Percentiles rank a stretch among this genome's conserved stretches.
Conservation (phyloP, 352 stramenopile genomes). For the Phytopythium oedochilum region DNA sequence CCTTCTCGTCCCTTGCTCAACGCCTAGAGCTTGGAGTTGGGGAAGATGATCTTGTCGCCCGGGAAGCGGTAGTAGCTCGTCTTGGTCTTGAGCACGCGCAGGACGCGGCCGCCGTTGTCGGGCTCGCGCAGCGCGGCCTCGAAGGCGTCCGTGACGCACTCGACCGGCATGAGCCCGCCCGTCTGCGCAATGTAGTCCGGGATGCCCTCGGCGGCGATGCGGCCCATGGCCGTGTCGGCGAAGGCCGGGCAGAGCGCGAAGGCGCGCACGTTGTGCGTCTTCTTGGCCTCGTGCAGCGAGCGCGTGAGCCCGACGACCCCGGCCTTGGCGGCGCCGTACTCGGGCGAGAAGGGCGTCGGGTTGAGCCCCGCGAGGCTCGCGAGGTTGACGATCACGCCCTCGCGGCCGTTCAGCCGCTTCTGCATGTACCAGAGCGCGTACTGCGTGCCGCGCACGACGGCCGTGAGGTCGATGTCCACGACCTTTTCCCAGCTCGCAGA, state of each 20-base stretch:
- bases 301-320: constrained; percentile 50
- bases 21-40: constrained; percentile 35
- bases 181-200: constrained; percentile 22
- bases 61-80: constrained; percentile 36
- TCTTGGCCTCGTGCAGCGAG: constrained; percentile 30
- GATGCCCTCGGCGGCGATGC: constrained; percentile 18
- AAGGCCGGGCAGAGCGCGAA: constrained; percentile 42
- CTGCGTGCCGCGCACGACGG: constrained; percentile 46
- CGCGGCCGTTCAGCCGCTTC: constrained; percentile 26
- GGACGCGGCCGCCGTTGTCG: constrained; percentile 33
- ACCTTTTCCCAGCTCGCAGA: constrained; percentile 34
- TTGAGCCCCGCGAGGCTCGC: constrained; percentile 40
- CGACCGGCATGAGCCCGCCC: constrained; percentile 21
- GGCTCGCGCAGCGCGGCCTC: constrained; percentile 22
- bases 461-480: constrained; percentile 44
- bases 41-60: constrained; percentile 42
- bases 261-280: constrained; percentile 39
- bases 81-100: constrained; percentile 28
- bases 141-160: constrained; percentile 33
- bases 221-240: constrained; percentile 44
- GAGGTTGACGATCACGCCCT: constrained; percentile 47
- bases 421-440: constrained; percentile 32
- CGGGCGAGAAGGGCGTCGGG: constrained; percentile 31
- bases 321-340: constrained; percentile 49
- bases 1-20: not conserved